phyloP scores from a whole-genome alignment of 352 stramenopile species.

The Aphanomyces astaci region DNA sequence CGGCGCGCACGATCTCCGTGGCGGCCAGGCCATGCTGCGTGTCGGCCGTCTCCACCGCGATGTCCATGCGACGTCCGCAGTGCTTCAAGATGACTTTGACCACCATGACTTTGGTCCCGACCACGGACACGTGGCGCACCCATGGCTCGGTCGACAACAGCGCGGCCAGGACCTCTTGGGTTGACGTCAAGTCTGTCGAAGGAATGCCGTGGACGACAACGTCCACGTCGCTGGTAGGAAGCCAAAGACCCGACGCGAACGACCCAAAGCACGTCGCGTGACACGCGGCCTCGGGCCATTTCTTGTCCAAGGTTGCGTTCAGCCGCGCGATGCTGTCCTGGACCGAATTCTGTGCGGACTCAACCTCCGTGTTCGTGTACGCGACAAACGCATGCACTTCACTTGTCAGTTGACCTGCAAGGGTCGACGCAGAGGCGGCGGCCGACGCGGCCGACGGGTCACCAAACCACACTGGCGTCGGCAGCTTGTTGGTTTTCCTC shows the following conservation, averaged over 20 bases:
- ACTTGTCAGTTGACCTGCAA: constrained; percentile 32
- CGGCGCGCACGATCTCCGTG: constrained; percentile 69
- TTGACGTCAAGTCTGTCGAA: background rate
- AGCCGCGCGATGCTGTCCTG: constrained; percentile 69
- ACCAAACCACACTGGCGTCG: constrained; percentile 32
- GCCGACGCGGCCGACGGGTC: constrained; percentile 3
- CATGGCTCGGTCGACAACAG: constrained; percentile 51
- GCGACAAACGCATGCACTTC: constrained; percentile 58
- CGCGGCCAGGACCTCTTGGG: constrained; percentile 36
- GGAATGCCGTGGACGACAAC: constrained; percentile 71
- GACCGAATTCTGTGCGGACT: constrained; percentile 44
- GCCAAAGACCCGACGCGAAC: constrained; percentile 80
- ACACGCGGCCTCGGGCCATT: constrained; percentile 55
- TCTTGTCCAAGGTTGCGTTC: constrained; percentile 44
- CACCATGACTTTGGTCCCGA: constrained; percentile 80
- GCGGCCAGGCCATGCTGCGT: constrained; percentile 71
- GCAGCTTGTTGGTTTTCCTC: constrained; percentile 20
- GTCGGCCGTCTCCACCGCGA: constrained; percentile 84
- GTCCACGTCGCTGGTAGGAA: constrained; percentile 83
- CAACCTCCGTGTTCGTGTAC: constrained; percentile 56
- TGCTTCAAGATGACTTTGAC: constrained; percentile 67
- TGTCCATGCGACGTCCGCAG: constrained; percentile 68
- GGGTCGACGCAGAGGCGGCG: background rate
- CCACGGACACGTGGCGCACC: constrained; percentile 71
- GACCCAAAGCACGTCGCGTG: constrained; percentile 72